phyloP scores from a whole-genome alignment of 257 asterid species.

The Solanum habrochaites region DNA sequence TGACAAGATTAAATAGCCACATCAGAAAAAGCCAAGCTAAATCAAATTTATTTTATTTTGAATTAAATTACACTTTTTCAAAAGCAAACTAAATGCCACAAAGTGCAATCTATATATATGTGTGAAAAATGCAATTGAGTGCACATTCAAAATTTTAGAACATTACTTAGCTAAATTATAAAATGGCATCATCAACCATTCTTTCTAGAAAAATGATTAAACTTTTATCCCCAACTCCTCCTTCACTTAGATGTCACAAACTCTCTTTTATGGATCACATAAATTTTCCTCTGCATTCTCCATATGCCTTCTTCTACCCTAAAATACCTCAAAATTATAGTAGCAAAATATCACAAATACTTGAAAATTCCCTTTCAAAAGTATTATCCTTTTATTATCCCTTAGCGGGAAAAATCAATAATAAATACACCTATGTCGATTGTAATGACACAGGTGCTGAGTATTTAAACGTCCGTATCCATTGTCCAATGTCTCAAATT shows the following conservation, averaged over 20 bases:
- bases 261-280: background rate
- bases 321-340: background rate
- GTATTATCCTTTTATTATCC: background rate
- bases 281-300: background rate
- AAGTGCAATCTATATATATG: background rate
- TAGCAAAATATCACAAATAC: background rate
- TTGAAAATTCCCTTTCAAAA: background rate
- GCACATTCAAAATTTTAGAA: background rate
- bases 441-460: background rate
- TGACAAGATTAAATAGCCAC: too few species aligned
- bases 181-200: background rate
- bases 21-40: too few species aligned
- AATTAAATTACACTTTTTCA: too few species aligned
- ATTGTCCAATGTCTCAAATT: background rate
- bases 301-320: background rate
- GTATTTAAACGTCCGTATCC: background rate
- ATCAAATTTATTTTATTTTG: too few species aligned
- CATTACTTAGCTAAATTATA: too few species aligned
- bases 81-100: too few species aligned
- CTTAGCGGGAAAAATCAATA: background rate
- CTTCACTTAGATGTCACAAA: background rate
- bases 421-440: background rate
- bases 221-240: background rate
- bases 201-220: background rate
- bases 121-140: background rate